Evolutionary conservation across 306 rosid genomes (phyloP), one percentile per base, ranked within the genome.

Genomic region (Amphicarpaea edgeworthii): DNA sequence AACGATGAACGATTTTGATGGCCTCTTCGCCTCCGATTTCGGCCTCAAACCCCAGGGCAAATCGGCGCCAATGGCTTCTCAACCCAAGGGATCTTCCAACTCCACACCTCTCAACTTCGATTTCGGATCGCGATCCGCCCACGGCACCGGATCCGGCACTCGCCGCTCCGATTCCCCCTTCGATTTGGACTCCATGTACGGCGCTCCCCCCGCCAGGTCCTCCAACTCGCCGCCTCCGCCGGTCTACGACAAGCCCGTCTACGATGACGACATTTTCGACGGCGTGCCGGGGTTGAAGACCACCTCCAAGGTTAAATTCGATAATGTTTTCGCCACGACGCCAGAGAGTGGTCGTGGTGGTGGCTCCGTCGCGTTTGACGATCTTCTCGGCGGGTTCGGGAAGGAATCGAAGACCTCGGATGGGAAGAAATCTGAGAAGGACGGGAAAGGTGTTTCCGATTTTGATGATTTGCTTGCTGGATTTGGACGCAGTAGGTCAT

Each of bases 1-100:
- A 58, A 15, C 80, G 83, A 95, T 95, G 99, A 92, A 88, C 93
- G 97, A 95, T 81, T 92, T 92, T 81, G 93, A 93, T 81, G 97
- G 96, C 75, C 93, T 95, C 77, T 57, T 95, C 63, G 77, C 85
- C 34, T 68, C 88, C 79, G 93, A 95, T 83, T 92, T 53, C 79
- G 97, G 92, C 11, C 80, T 92, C 88, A 95, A 92, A 77, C 89
- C 91, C 1, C 93, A 92, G 7, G 96, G 91, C 0, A 92, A 95
- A 68, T 81, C 97, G 34, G 93, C 90, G 7, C 97, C 99, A 78
- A 90, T 95, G 95, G 86, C 96, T 34, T 77, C 86, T 30, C 68
- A 81, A 21, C 61, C 96, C 55, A 88, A 87, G 79, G 73, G 74
- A 16, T 75, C 88, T 20, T 70, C 93, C n/a, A 40, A 83, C 28